These are phyloP conservation scores for Dissophora globulifera DNA, from an alignment of 192 early-diverging fungal species.

Conservation along the genomic window DNA sequence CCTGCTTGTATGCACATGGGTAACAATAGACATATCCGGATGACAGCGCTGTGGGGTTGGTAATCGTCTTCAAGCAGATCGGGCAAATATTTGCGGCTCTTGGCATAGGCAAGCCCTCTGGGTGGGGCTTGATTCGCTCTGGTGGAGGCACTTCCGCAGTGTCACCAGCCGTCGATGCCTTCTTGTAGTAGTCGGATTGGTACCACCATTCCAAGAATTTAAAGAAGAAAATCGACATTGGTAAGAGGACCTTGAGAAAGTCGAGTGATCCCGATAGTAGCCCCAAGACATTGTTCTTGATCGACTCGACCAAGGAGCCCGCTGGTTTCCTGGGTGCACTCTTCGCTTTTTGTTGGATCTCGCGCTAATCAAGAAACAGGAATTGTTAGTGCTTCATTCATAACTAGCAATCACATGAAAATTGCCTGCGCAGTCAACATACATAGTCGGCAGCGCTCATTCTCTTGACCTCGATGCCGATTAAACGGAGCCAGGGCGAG, in stretches of 20 bases:
- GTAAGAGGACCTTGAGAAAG: conserved; percentile 80
- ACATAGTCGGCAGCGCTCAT: conserved; percentile 88
- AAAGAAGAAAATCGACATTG: conserved; percentile 92
- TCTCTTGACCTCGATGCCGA: conserved; percentile 82
- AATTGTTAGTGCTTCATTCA: conserved; percentile 18
- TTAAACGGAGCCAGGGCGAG: conserved; percentile 84
- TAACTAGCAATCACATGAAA: neutral
- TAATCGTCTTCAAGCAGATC: conserved; percentile 74
- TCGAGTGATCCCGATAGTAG: conserved; percentile 71
- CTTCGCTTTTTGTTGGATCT: conserved; percentile 52
- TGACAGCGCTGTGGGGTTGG: conserved; percentile 87
- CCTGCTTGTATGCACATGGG: conserved; percentile 82
- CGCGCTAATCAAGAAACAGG: conserved; percentile 21
- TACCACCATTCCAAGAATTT: conserved; percentile 99
- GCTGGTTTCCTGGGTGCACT: conserved; percentile 25
- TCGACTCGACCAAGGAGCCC: conserved; percentile 24
- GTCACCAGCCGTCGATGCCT: conserved; percentile 51
- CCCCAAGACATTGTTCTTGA: conserved; percentile 37
- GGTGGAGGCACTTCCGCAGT: conserved; percentile 78
- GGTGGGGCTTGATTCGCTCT: conserved; percentile 75
- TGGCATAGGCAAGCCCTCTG: conserved; percentile 79
- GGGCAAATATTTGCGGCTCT: conserved; percentile 80
- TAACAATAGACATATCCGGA: conserved; percentile 97
- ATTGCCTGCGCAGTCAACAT: conserved; percentile 23
- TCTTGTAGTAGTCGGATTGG: conserved; percentile 80